A percentile compares a stretch with the other conserved stretches of the same genome.
Conservation (phyloP, 2,329 filamentous ascomycete genomes). For the Fusarium poae region DNA sequence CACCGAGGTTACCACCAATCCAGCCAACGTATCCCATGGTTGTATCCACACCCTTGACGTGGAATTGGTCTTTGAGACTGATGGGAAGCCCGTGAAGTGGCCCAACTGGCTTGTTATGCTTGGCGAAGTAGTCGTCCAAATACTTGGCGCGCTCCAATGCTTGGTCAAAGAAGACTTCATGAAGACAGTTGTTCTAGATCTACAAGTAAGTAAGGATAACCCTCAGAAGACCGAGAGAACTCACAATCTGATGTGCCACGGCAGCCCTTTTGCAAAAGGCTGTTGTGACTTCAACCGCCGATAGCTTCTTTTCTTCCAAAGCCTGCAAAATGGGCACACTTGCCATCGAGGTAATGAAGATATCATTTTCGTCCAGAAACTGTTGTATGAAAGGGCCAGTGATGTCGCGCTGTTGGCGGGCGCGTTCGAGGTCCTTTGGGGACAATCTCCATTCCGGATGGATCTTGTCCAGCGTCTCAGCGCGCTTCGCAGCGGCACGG, state of each 20-base stretch:
- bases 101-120: constrained; percentile 22
- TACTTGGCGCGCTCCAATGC: constrained; percentile 30
- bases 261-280: constrained; percentile 65
- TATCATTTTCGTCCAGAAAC: constrained; percentile 21
- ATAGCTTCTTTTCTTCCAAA: background rate
- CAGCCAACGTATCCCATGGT: constrained; percentile 56
- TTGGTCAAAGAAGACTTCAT: constrained; percentile 40
- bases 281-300: constrained; percentile 59
- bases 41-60: constrained; percentile 66
- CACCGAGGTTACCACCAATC: constrained; percentile 35
- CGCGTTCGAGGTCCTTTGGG: constrained; percentile 24
- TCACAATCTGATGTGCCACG: constrained; percentile 67
- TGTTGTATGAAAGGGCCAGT: constrained; percentile 40
- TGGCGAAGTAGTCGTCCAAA: constrained; percentile 23
- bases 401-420: constrained; percentile 18
- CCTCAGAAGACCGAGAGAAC: accelerated
- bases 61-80: constrained; percentile 69
- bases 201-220: background rate
- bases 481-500: constrained; percentile 38
- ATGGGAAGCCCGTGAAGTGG: constrained; percentile 45
- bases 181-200: constrained; percentile 32
- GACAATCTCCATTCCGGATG: constrained; percentile 40
- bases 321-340: constrained; percentile 17
- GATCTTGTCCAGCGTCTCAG: constrained; percentile 35
- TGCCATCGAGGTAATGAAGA: constrained; percentile 22